Evolutionary conservation across 768 basidiomycete species (phyloP), one percentile per base, ranked within the genome.

Genomic region (Boletus rubescentipes): DNA sequence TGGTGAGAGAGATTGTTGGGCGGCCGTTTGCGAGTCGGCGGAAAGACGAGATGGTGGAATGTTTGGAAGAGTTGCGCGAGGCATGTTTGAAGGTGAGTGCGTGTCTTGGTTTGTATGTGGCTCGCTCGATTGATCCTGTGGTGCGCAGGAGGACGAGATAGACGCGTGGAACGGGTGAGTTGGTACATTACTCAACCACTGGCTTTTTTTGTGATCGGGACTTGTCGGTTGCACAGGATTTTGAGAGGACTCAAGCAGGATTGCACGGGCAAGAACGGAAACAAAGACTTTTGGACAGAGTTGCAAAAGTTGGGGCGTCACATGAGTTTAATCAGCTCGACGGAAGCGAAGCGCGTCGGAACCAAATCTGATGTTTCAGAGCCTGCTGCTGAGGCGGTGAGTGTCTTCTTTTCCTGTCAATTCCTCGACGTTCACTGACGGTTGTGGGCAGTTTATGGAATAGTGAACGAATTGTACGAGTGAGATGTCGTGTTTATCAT

Each of bases 141-240:
- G 12, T 32, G 18, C 32, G 26, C 59, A 91, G 83, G 88, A 92
- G 72, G 89, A 92, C 67, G 89, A 93, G 67, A 81, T 92, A 35
- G 86, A 88, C 41, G 81, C 80, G 31, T 93, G 91, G 91, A 93
- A 93, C 70, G 71, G 64, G 86, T 87, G 59, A 60, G 81, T 75
- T 15, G 35, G 42, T n/a, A 45, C 21, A 14, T 20, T 26, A 2
- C 18, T 49, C 29, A 30, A 38, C 11, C 15, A 4, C 7, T 32
- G 12, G 11, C 23, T n/a, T 58, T 49, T 36, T 34, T n/a, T n/a
- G n/a, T 49, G 26, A 26, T 40, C 15, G 21, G 41, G 37, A 48
- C 37, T 49, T 29, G 47, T 21, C 42, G 9, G 30, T 20, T 48
- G 42, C 31, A 6, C 47, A 91, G 90, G 15, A 90, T 91, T 64